Evolutionary conservation across 345 rosid species (phyloP).

Genomic region (Salix koriyanagi): DNA sequence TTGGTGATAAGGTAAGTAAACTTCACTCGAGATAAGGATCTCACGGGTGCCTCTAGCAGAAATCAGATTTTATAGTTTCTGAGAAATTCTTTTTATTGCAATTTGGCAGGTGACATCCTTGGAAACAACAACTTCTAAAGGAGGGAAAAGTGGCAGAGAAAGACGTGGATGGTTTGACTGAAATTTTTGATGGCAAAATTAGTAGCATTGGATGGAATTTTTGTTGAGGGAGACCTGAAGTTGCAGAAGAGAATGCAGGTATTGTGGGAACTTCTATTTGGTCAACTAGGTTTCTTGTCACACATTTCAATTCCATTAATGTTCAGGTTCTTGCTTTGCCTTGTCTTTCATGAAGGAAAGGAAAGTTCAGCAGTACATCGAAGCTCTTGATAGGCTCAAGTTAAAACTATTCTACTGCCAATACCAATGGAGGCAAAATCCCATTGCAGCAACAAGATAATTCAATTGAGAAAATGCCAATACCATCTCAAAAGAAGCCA

Average conservation of each 20-base stretch:
- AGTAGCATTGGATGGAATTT: slow-evolving; percentile 22
- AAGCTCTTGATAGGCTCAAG: slow-evolving; percentile 24
- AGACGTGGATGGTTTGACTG: slow-evolving; percentile 19
- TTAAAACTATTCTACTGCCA: not conserved
- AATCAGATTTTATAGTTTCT: not conserved
- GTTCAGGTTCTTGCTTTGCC: not conserved
- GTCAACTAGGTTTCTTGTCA: not conserved
- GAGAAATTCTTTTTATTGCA: not conserved
- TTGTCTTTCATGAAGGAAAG: slow-evolving; percentile 12
- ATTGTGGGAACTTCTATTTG: not conserved
- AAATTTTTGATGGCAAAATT: slow-evolving; percentile 20
- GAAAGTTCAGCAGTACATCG: slow-evolving; percentile 22
- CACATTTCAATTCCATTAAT: not conserved
- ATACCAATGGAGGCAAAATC: slow-evolving; percentile 4
- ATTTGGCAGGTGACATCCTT: slow-evolving; percentile 16
- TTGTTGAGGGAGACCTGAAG: slow-evolving; percentile 16
- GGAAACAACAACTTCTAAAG: slow-evolving; percentile 9
- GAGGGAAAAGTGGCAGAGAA: slow-evolving; percentile 10
- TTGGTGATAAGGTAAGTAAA: slow-evolving; percentile 17
- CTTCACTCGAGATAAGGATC: not conserved
- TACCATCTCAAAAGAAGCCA: not conserved
- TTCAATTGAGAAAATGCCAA: not conserved
- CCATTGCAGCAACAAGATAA: slow-evolving; percentile 1
- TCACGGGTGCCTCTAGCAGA: not conserved
- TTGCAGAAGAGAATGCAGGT: slow-evolving; percentile 26